A percentile compares a stretch with the other conserved stretches of the same genome.
Conservation (phyloP, 202 grass and related monocot genomes). For the Tripidium arundinaceum region DNA sequence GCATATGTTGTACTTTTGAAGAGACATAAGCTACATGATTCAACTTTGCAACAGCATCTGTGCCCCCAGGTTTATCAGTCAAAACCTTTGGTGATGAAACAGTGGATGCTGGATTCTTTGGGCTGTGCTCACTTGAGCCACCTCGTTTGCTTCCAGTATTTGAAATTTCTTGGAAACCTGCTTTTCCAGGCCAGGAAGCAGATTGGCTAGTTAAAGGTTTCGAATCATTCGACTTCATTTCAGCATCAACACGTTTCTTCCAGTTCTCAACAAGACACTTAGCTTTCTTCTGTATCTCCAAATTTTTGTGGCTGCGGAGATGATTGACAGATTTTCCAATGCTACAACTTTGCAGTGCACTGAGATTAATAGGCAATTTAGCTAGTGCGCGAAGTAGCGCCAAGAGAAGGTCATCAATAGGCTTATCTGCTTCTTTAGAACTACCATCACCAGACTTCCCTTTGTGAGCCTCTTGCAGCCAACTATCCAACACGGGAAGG, state of each 20-base stretch:
- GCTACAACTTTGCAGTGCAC: too few species aligned
- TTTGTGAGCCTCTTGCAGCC: too few species aligned
- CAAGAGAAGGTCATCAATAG: too few species aligned
- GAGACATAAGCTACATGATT: constrained; percentile 38
- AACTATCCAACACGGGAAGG: too few species aligned
- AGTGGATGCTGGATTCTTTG: constrained; percentile 38
- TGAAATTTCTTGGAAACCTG: constrained; percentile 58
- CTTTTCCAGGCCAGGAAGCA: constrained; percentile 65
- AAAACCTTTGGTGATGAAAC: constrained; percentile 43
- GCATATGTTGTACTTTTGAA: constrained; percentile 41
- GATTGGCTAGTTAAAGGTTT: constrained; percentile 57
- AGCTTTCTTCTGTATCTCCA: constrained; percentile 88
- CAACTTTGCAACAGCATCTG: constrained; percentile 40
- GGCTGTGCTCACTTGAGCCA: constrained; percentile 51
- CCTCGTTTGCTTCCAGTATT: constrained; percentile 55
- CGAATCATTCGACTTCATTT: constrained; percentile 79
- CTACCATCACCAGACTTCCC: too few species aligned
- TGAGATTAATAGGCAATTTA: too few species aligned
- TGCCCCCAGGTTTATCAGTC: constrained; percentile 33
- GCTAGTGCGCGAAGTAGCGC: too few species aligned
- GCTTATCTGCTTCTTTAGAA: too few species aligned
- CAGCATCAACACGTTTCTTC: constrained; percentile 98
- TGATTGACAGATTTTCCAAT: too few species aligned
- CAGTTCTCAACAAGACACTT: constrained; percentile 87
- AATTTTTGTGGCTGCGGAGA: constrained; percentile 75